Evolutionary conservation across 2,329 filamentous ascomycete genomes (phyloP).

Genomic region (Alternaria infectoria): DNA sequence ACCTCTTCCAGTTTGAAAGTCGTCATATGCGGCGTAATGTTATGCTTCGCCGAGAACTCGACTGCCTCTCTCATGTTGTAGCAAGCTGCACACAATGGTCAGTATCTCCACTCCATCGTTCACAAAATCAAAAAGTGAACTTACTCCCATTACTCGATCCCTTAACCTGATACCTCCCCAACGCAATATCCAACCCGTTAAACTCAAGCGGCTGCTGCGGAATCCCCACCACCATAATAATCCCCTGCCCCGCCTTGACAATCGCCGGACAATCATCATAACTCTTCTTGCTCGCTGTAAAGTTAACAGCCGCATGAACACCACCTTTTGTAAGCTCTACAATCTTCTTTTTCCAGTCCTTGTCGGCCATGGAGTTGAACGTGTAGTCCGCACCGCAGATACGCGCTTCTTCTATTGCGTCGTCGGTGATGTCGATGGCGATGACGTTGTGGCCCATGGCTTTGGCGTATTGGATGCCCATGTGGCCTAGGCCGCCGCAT

Average conservation of each 20-base stretch:
- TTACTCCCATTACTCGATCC: constrained; percentile 45
- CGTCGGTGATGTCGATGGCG: constrained; percentile 38
- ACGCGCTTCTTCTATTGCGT: constrained; percentile 37
- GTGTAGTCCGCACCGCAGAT: constrained; percentile 41
- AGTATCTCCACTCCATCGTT: constrained; percentile 33
- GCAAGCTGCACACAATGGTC: constrained; percentile 47
- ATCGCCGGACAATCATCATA: constrained; percentile 44
- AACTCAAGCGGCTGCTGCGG: constrained; percentile 38
- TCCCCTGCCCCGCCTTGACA: constrained; percentile 36
- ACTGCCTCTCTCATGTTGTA: constrained; percentile 45
- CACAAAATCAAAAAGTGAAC: constrained; percentile 1
- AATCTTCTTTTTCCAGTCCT: constrained; percentile 38
- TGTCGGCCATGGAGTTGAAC: constrained; percentile 38
- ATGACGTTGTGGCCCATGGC: constrained; percentile 43
- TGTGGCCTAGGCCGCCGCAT: constrained; percentile 41
- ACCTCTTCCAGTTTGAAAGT: constrained; percentile 40
- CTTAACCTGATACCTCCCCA: constrained; percentile 34
- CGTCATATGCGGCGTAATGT: constrained; percentile 39
- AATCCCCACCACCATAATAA: constrained; percentile 46
- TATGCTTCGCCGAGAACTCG: constrained; percentile 43
- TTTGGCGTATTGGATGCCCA: constrained; percentile 43
- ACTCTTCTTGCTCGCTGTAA: constrained; percentile 39
- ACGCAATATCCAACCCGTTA: constrained; percentile 42
- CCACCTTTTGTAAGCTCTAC: constrained; percentile 37
- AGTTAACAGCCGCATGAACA: constrained; percentile 41